Evolutionary conservation across 164 flowering plant species (phyloP), one percentile per base, ranked within the genome.

Genomic region (Dillenia turbinata): DNA sequence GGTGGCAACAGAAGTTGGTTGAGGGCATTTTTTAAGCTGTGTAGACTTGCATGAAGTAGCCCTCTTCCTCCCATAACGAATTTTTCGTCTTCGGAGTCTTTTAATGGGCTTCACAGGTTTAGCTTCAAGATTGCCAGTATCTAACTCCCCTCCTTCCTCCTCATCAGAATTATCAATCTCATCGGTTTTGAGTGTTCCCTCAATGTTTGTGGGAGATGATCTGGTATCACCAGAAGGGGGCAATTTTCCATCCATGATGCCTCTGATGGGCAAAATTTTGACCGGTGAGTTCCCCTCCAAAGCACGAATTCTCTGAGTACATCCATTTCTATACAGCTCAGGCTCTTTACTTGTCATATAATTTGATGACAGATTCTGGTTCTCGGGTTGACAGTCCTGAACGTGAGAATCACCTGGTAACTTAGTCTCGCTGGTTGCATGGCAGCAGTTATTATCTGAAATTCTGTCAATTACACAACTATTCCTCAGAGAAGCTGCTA

Each of bases 271-370:
- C 5, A 26, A 26, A 1, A 1, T 26, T 26, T 26, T 26, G 33
- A 26, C 33, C 33, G 2, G 58, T 48, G 70, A 49, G 45, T 76
- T 80, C 66, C 79, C 69, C 55, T 82, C 88, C 66, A 75, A 81
- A 47, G 94, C 97, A 66, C 77, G 91, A 15, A 89, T 81, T 75
- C 85, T 78, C 69, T 89, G 97, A 53, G 96, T 83, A 54, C 88
- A 83, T 44, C 88, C 88, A 73, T 83, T 87, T 74, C 80, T 79
- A 63, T 2, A 26, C 33, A 26, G 33, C 33, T 26, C 33, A 26
- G 33, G 33, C 33, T 82, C 89, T 73, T 85, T 88, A 69, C 77
- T 79, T 73, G 84, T 80, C 77, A 74, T 74, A 10, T 79, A 69
- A 60, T 84, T 72, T 61, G 88, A 80, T 52, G 86, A 75, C 60